Evolutionary conservation across 108 stramenopile species (phyloP).

Genomic region (Skeletonema menzelii): DNA sequence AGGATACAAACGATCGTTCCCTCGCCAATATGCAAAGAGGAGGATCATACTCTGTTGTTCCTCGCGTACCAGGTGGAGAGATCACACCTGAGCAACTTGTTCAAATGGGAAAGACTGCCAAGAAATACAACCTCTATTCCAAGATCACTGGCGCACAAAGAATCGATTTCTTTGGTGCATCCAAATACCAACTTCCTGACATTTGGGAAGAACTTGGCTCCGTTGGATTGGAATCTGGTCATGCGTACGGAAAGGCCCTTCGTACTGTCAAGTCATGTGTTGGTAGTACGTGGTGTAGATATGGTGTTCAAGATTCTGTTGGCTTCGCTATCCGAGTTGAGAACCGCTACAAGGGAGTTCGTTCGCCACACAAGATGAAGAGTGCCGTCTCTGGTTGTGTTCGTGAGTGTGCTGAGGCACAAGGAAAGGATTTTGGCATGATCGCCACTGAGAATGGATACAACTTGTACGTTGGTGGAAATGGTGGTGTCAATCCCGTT

Average conservation of each 20-base stretch:
- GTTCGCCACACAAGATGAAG: constrained; percentile 95
- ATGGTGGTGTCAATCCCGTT: constrained; percentile 87
- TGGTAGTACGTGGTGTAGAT: constrained; percentile 94
- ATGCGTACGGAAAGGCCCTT: constrained; percentile 94
- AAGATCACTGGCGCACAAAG: constrained; percentile 94
- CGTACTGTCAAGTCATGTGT: constrained; percentile 95
- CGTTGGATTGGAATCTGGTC: constrained; percentile 91
- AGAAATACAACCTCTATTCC: constrained; percentile 86
- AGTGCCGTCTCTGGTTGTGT: constrained; percentile 88
- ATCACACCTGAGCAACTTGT: constrained; percentile 87
- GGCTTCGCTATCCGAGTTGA: constrained; percentile 88
- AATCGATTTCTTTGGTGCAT: constrained; percentile 92
- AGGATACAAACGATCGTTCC: constrained; percentile 93
- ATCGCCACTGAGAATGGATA: constrained; percentile 94
- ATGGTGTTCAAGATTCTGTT: constrained; percentile 91
- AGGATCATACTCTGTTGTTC: constrained; percentile 93
- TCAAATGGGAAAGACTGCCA: constrained; percentile 81
- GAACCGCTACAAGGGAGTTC: constrained; percentile 94
- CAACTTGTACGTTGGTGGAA: constrained; percentile 91
- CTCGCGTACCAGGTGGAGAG: constrained; percentile 93
- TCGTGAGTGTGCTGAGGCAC: constrained; percentile 93
- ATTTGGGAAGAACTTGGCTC: constrained; percentile 93
- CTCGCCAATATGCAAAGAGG: constrained; percentile 95
- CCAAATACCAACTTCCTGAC: constrained; percentile 89
- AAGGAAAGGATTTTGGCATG: constrained; percentile 92